Evolutionary conservation across 1,284 basidiomycete species (phyloP), one percentile per base, ranked within the genome.

Genomic region (Cystobasidium slooffiae): DNA sequence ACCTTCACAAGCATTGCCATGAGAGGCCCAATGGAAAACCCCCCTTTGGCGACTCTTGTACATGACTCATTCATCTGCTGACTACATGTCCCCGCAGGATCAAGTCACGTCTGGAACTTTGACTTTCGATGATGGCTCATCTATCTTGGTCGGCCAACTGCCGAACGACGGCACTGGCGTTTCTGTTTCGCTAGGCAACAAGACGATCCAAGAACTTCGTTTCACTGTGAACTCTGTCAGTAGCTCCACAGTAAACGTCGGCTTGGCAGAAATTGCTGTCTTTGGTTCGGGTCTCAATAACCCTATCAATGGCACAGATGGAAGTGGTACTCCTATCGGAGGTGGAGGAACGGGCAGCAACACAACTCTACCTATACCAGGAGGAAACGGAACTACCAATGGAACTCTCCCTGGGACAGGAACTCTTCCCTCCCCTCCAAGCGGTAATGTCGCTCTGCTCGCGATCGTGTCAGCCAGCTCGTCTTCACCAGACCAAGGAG

Each of bases 231-330:
- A 65, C 12, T 65, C 66, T n/a, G 77, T 74, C 41, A 22, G 61
- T 22, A 3, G n/a, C 0, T 20, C 64, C 0, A 76, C 68, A 3
- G 8, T 18, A 5, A 68, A 65, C 46, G 75, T 76, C 49, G 78
- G 78, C 37, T 66, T 79, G 16, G 64, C 76, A 31, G 78, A 79
- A 58, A 68, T 79, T 24, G 68, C 56, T 20, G 77, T 72, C 24
- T 78, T 74, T 51, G 76, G 68, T 62, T 75, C 75, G 9, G 55
- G 6, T n/a, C 74, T 43, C 22, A 3, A 8, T 12, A 65, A 68
- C n/a, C 59, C 72, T 16, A 43, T 44, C 14, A 63, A 65, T 47
- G 65, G 73, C 20, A 51, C 59, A 31, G 18, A 44, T 37, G 61
- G 63, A n/a, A 24, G 47, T 24, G 53, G 55, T 6, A 70, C 75